Percentiles rank a stretch among this genome's conserved stretches.
phyloP scores from a whole-genome alignment of 768 basidiomycete genomes.

The Mycena haematopus region DNA sequence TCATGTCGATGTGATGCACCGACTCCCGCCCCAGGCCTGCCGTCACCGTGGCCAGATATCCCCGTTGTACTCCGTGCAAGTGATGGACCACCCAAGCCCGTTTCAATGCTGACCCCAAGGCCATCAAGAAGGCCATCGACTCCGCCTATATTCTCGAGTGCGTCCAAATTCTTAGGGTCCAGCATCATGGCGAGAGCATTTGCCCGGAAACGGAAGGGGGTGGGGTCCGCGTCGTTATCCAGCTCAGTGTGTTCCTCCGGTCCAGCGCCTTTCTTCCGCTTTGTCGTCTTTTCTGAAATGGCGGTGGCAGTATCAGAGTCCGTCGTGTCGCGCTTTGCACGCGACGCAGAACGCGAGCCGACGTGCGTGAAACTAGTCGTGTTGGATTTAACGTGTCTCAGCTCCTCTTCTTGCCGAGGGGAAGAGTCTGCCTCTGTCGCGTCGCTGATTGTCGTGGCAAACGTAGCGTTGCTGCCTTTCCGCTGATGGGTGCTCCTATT shows the following conservation, averaged over 20 bases:
- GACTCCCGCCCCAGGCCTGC: slow-evolving; percentile 30
- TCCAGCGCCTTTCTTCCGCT: slow-evolving; percentile 30
- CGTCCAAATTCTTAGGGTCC: slow-evolving; percentile 83
- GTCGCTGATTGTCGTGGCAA: slow-evolving; percentile 47
- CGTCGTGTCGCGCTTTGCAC: slow-evolving; percentile 31
- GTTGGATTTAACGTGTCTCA: slow-evolving; percentile 48
- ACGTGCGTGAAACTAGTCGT: slow-evolving; percentile 45
- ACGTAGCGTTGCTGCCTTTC: slow-evolving; percentile 64
- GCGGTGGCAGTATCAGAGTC: slow-evolving; percentile 22
- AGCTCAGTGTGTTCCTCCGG: slow-evolving; percentile 37
- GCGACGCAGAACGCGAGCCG: slow-evolving; percentile 34
- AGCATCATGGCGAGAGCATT: slow-evolving; percentile 82
- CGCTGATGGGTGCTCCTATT: slow-evolving; percentile 48
- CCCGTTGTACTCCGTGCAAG: slow-evolving; percentile 18
- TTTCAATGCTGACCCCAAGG: slow-evolving; percentile 69
- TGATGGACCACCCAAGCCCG: slow-evolving; percentile 45
- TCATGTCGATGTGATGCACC: slow-evolving; percentile 37
- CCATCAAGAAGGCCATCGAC: slow-evolving; percentile 67
- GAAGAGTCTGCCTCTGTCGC: slow-evolving; percentile 58
- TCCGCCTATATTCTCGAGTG: slow-evolving; percentile 76
- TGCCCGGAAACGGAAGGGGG: slow-evolving; percentile 79
- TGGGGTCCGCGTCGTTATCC: slow-evolving; percentile 58
- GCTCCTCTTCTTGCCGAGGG: slow-evolving; percentile 35
- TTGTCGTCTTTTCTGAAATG: slow-evolving; percentile 29
- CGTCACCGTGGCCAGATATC: slow-evolving; percentile 29